phyloP scores from a whole-genome alignment of 441 rosid species.

The Syzygium syzygioides region DNA sequence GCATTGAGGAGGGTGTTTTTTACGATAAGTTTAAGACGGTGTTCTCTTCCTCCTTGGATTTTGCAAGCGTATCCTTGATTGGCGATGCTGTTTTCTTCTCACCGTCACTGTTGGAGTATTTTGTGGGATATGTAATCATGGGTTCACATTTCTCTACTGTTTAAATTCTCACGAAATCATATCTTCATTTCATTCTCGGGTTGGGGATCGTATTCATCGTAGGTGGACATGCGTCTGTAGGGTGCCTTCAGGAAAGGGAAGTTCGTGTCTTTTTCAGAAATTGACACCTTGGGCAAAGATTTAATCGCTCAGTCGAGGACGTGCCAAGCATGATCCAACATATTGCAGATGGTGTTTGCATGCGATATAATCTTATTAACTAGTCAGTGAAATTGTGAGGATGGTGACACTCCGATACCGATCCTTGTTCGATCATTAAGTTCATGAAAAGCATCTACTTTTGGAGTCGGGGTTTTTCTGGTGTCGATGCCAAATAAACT shows the following conservation, averaged over 20 bases:
- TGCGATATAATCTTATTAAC: neutral
- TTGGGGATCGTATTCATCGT: neutral
- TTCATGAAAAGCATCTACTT: neutral
- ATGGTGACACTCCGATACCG: neutral
- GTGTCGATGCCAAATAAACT: neutral
- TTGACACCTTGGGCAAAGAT: neutral
- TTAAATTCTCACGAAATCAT: neutral
- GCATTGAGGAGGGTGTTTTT: conserved; percentile 4
- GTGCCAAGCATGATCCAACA: neutral
- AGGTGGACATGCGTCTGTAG: neutral
- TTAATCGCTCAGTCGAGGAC: neutral
- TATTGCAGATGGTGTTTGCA: neutral
- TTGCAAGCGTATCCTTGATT: conserved; percentile 17
- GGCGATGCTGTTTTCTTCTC: conserved; percentile 16
- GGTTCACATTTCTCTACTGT: neutral
- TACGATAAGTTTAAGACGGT: neutral
- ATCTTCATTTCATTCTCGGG: neutral
- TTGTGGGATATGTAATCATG: neutral
- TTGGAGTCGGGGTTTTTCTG: neutral
- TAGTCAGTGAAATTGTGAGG: neutral
- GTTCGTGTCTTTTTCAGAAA: neutral
- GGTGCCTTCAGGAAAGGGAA: neutral
- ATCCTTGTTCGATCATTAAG: neutral
- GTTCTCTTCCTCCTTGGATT: conserved; percentile 12
- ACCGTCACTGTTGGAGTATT: conserved; percentile 7